Evolutionary conservation across 306 rosid genomes (phyloP), one percentile per base, ranked within the genome.

Genomic region (Medicago ruthenica): DNA sequence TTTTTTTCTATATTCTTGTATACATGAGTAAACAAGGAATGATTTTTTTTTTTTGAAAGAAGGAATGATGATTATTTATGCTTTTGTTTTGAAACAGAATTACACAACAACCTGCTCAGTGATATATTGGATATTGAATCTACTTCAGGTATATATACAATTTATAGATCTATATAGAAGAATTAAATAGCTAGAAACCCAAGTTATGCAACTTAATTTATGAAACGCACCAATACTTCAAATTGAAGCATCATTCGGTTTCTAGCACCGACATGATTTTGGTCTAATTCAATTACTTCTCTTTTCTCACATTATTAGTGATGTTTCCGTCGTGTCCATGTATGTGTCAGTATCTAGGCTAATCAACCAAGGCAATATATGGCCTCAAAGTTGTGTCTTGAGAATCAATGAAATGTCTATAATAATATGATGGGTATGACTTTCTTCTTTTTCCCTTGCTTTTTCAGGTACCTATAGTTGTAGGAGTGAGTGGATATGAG

Each of bases 71-170:
- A 31, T 61, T 34, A 57, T 15, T 16, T 50, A 50, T 67, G 68
- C 2, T n/a, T 44, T 53, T 53, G 9, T 70, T 77, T 76, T 66
- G 66, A 15, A 47, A 24, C 87, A 90, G 96, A 76, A 80, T 45
- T 82, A 85, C 78, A 80, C 91, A 9, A 74, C 66, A 50, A 85
- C 81, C 24, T 91, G 93, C 83, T 88, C 90, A 4, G 74, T 1
- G 10, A 2, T 18, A 45, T 88, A 91, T 65, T 91, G 93, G 96
- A 73, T 55, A 12, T 45, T 84, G 76, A 88, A 87, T 70, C 68
- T 88, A 47, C 37, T 82, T 17, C 93, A 90, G 92, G 92, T 86
- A 87, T 54, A 54, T 54, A 54, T 86, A 87, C 16, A n/a, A 45
- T 31, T 24, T 31, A 31, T 5, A 31, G 6, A 31, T 31, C 36